Evolutionary conservation across 352 stramenopile species (phyloP).

Genomic region (Pythium phragmitis): DNA sequence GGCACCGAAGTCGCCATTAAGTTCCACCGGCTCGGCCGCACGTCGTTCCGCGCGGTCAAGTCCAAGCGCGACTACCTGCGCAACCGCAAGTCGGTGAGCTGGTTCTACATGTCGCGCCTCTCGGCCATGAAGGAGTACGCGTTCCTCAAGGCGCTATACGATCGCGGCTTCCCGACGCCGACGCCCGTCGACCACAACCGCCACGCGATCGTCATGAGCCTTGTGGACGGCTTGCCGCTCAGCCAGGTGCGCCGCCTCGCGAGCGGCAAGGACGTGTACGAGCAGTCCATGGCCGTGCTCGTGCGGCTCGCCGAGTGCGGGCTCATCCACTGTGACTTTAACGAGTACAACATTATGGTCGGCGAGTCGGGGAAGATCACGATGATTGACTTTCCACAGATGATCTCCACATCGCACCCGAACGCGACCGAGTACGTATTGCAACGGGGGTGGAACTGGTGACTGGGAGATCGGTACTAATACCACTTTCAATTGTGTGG

Average conservation of each 20-base stretch:
- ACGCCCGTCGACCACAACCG: conserved; percentile 97
- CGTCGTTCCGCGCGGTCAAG: conserved; percentile 97
- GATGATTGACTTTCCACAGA: conserved; percentile 99
- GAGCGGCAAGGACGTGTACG: conserved; percentile 95
- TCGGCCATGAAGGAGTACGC: conserved; percentile 98
- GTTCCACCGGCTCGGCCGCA: conserved; percentile 99
- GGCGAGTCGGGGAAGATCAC: conserved; percentile 93
- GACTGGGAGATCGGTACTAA: neutral
- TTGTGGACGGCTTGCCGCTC: conserved; percentile 94
- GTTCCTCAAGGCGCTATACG: conserved; percentile 98
- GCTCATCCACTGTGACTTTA: conserved; percentile 99
- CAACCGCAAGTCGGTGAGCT: conserved; percentile 93
- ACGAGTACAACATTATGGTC: conserved; percentile 99
- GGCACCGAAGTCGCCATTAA: conserved; percentile 98
- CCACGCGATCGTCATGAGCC: conserved; percentile 97
- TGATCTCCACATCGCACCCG: conserved; percentile 98
- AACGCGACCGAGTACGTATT: conserved; percentile 95
- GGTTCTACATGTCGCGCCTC: conserved; percentile 99
- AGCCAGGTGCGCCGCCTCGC: conserved; percentile 94
- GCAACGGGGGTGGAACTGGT: neutral
- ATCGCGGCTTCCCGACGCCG: conserved; percentile 97
- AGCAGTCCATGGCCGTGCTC: conserved; percentile 95
- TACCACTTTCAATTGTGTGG: neutral
- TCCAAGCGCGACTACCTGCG: conserved; percentile 98
- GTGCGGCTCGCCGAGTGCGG: conserved; percentile 95